Percentiles rank a stretch among this genome's conserved stretches.
phyloP scores from a whole-genome alignment of 495 filamentous ascomycete genomes.

The Evernia prunastri region DNA sequence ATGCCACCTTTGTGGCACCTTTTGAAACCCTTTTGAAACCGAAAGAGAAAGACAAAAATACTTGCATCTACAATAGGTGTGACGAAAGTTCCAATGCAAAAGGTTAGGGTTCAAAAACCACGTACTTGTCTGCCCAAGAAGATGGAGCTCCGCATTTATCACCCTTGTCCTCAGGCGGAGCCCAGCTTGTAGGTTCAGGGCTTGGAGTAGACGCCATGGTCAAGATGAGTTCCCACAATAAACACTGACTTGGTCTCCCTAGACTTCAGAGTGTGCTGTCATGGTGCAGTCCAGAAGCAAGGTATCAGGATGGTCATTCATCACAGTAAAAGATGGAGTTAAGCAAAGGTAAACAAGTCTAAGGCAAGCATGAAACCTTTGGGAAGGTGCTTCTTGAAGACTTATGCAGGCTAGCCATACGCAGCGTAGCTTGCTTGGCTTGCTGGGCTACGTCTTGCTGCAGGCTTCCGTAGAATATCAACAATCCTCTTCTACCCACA shows the following conservation, averaged over 20 bases:
- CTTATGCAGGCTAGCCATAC: too few relatives aligned
- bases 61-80: background rate
- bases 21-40: background rate
- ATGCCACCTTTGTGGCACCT: too few relatives aligned
- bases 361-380: background rate
- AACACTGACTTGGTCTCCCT: background rate
- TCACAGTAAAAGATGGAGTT: background rate
- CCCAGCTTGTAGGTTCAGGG: background rate
- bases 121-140: background rate
- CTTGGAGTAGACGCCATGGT: background rate
- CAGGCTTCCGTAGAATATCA: too few relatives aligned
- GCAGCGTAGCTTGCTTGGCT: too few relatives aligned
- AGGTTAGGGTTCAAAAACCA: background rate
- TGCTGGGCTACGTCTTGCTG: too few relatives aligned
- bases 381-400: background rate
- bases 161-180: background rate
- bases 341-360: background rate
- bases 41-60: background rate
- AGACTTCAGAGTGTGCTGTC: background rate
- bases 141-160: slow-evolving; percentile 1
- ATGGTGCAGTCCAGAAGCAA: background rate
- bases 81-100: background rate
- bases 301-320: background rate
- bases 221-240: background rate
- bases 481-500: too few relatives aligned